Base-by-base conservation (phyloP, 768 basidiomycete species). In the Cystobasidium tubakii region DNA sequence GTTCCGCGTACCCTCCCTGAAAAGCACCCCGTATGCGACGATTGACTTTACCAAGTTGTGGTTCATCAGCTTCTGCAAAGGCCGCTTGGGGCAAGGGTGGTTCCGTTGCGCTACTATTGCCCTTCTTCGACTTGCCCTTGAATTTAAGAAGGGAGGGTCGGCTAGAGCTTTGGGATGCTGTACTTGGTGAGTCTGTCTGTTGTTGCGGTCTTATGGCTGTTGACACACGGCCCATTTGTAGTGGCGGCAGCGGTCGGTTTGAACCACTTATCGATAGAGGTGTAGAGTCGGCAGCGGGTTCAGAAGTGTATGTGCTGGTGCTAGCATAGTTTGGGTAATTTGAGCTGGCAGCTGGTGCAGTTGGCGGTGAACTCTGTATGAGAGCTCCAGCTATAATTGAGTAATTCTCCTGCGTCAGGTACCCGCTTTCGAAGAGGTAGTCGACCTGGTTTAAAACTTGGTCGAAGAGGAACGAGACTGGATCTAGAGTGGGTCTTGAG, bases 1-100 rank as follows among this genome's bases (percentile, higher is more conserved):
- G n/a, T n/a, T n/a, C n/a, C n/a, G n/a, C 66, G 3, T 33, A 67
- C 66, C 66, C 66, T 67, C 66, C 66, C 53, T 67, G 23, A 10
- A 67, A 29, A 34, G 50, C 66, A 21, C 66, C 25, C 4, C 66
- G 66, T 10, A 67, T 12, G 19, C 46, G 39, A 13, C 46, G 39
- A 31, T 67, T 67, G 4, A 54, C 44, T 43, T 54, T 53, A 13
- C 66, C 66, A 46, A 67, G 66, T 33, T 67, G 36, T 23, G 42
- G 42, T 67, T 67, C 42, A 33, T 67, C 66, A 15, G 42, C 66
- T 54, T 29, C 42, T 3, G n/a, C 66, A 43, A 25, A 65, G 34
- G 66, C 10, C 1, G 44, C 21, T 33, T 33, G 43, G 4, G 66
- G 39, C 10, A 65, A 25, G 4, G 66, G 34, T 15, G 44, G 31